Evolutionary conservation across 2,329 filamentous ascomycete species (phyloP).

Genomic region (Trichoderma harzianum): DNA sequence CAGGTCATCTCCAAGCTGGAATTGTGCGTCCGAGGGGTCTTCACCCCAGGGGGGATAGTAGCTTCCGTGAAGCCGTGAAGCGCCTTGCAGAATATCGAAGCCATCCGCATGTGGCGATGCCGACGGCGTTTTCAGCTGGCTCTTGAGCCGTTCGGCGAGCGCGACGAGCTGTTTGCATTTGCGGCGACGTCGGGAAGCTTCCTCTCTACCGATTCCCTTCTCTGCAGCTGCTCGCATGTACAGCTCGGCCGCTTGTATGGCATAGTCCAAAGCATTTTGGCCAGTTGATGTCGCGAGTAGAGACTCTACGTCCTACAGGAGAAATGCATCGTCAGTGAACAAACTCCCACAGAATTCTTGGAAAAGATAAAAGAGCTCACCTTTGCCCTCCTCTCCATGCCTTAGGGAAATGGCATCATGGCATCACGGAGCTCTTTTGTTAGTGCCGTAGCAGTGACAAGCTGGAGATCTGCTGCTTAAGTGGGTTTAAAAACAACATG

Average conservation of each 20-base stretch:
- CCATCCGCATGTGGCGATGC: background rate
- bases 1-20: slow-evolving; percentile 50
- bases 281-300: slow-evolving; percentile 35
- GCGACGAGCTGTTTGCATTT: slow-evolving; percentile 69
- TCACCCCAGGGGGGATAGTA: slow-evolving; percentile 82
- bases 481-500: background rate
- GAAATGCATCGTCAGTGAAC: slow-evolving; percentile 8
- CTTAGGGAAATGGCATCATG: slow-evolving; percentile 18
- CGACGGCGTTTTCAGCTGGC: slow-evolving; percentile 17
- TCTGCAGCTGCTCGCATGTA: slow-evolving; percentile 70
- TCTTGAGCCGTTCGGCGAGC: slow-evolving; percentile 73
- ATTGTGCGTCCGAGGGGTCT: slow-evolving; percentile 59
- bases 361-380: slow-evolving; percentile 24
- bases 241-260: slow-evolving; percentile 73
- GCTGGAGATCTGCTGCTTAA: background rate
- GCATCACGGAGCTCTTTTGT: slow-evolving; percentile 3
- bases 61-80: slow-evolving; percentile 77
- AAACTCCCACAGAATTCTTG: background rate
- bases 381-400: slow-evolving; percentile 40
- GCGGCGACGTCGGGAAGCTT: slow-evolving; percentile 63
- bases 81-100: slow-evolving; percentile 60
- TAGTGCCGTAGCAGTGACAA: background rate
- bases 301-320: slow-evolving; percentile 38
- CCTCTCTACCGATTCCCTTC: slow-evolving; percentile 55
- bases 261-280: slow-evolving; percentile 65